Base-by-base conservation (phyloP, 345 rosid species). In the Viola odorata region DNA sequence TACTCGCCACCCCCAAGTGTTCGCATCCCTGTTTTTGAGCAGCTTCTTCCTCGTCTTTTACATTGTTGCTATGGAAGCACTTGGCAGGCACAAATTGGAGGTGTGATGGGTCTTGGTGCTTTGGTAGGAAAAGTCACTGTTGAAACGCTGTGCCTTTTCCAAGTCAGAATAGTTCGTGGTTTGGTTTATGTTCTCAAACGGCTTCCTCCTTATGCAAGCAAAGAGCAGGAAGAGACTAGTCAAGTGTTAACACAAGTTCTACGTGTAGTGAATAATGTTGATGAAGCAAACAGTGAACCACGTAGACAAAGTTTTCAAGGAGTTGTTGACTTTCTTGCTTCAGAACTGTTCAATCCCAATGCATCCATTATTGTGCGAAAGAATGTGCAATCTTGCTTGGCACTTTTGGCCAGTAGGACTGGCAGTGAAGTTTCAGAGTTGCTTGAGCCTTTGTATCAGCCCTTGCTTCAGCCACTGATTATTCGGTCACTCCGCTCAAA, bases 1-100 rank as follows among this genome's bases (percentile, higher is more conserved):
- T 94, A 88, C 77, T 88, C 97, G 37, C 95, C 97, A 37, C 91
- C 95, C 36, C 89, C 96, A 50, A 94, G 97, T 70, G 91, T 91
- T 67, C 82, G 85, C 13, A 80, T 94, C 59, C 97, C 96, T 65
- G 92, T 91, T 63, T 91, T 94, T 74, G 99, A 94, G 82, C 96
- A 94, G 70, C 96, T 94, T 75, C 77, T 94, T 53, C 97, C 97
- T 56, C 96, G 99, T 49, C 95, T 94, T 70, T 74, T 94, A 71
- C 97, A 91, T 77, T 89, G 97, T 77, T 94, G 96, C 76, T 91
- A 86, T 78, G 99, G 99, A 66, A 94, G 82, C 71, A 85, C 89
- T 37, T 94, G 99, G 99, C 96, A 94, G 78, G 89, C 96, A 42
- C 99, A 94, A 70, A 88, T 94, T 86, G 99, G 99, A 64, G 99